A percentile compares a stretch with the other conserved stretches of the same genome.
phyloP scores from a whole-genome alignment of 1,284 basidiomycete species.

The Trichosporon asahii region DNA sequence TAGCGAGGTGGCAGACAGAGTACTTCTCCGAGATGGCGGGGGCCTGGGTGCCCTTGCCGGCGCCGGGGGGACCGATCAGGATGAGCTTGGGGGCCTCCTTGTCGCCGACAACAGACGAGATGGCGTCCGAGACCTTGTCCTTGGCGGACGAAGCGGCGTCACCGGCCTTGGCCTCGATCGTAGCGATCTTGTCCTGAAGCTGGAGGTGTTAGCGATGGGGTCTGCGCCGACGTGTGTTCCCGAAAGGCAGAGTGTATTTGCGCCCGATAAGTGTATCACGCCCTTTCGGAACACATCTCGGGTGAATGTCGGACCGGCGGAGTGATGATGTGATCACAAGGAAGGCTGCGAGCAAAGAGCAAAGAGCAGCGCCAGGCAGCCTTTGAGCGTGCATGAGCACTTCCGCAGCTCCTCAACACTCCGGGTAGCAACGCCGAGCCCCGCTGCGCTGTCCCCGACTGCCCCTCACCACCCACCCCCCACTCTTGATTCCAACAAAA shows the following conservation, averaged over 20 bases:
- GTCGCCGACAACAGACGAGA: constrained; percentile 53
- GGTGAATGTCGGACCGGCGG: not conserved
- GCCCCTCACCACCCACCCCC: not conserved
- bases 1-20: constrained; percentile 96
- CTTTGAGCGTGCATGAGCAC: not conserved
- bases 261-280: not conserved
- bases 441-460: not conserved
- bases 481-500: not conserved
- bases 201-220: constrained; percentile 19
- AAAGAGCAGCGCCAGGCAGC: not conserved
- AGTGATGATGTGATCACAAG: not conserved
- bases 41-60: constrained; percentile 97
- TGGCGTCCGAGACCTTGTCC: constrained; percentile 12
- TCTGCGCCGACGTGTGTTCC: no score
- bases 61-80: constrained; percentile 92
- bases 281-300: not conserved
- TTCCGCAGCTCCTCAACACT: not conserved
- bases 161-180: constrained; percentile 42
- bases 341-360: not conserved
- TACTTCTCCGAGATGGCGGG: constrained; percentile 88
- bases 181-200: constrained; percentile 48
- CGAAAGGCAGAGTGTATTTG: no score
- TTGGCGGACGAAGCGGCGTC: constrained; percentile 27
- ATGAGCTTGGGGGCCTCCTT: constrained; percentile 72
- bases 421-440: not conserved